Conservation (phyloP, 192 early-diverging fungal species). For the Endogone sp. region DNA sequence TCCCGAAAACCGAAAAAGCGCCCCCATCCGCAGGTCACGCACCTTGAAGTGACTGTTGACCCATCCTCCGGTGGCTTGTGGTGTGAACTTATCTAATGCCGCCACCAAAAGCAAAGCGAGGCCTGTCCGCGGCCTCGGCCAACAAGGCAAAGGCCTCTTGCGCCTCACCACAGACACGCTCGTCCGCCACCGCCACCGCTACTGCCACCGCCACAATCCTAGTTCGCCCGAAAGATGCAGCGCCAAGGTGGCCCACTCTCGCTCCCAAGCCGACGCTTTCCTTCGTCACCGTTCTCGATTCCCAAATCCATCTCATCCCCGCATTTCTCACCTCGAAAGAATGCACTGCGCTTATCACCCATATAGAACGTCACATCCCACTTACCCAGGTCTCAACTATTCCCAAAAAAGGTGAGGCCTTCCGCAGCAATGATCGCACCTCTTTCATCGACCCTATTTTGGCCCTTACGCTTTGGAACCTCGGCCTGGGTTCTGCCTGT, state of each 20-base stretch:
- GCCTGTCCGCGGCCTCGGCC: too few relatives aligned
- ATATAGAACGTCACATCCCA: conserved; percentile 29
- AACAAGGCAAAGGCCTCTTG: background rate
- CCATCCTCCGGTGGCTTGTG: too few relatives aligned
- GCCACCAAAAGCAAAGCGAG: too few relatives aligned
- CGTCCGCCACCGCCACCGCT: background rate
- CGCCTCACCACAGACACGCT: background rate
- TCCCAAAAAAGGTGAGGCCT: conserved; percentile 37
- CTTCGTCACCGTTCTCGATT: background rate
- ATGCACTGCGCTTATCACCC: conserved; percentile 25
- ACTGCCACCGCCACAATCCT: background rate
- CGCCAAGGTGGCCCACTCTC: background rate
- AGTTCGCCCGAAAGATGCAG: too few relatives aligned
- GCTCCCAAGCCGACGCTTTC: background rate
- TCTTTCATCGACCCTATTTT: conserved; percentile 21
- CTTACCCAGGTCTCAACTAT: conserved; percentile 10
- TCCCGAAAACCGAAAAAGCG: too few relatives aligned
- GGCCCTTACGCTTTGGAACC: conserved; percentile 22
- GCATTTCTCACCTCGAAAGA: conserved; percentile 34
- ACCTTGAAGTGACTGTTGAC: too few relatives aligned
- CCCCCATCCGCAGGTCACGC: too few relatives aligned
- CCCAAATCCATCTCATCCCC: conserved; percentile 29
- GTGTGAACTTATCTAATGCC: too few relatives aligned
- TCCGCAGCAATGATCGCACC: conserved; percentile 36
- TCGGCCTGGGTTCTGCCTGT: conserved; percentile 9